Base-by-base conservation (phyloP, 371 early-diverging fungal species). In the Caulochytrium protostelioides region DNA sequence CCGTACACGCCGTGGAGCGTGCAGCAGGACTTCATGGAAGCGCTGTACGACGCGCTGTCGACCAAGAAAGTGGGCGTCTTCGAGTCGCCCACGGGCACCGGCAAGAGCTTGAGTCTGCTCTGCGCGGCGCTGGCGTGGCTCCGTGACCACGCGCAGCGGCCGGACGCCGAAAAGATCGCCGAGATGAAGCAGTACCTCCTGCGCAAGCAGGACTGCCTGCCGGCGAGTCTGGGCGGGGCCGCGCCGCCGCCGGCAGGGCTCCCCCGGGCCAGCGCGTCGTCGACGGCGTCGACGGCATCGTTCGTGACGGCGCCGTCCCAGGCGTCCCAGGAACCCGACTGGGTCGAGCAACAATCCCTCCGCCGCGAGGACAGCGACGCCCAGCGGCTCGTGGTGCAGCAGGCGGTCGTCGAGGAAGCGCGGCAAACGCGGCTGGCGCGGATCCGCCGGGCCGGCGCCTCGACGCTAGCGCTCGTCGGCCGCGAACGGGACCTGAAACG, bases 21-120 rank as follows among this genome's bases (percentile, higher is more conserved):
- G 30, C 90, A 89, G 46, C 43, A 62, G 30, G 65, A 75, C 3
- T 82, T 86, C 32, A 86, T 89, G 86, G 41, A 48, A 21, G 50
- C 54, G 47, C 52, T 84, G 17, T 83, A 76, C 46, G 52, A 64
- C 7, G 59, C 65, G 4, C 48, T 83, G 3, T 72, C 76, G 14
- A 38, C 59, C 15, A 53, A 65, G 3, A 69, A 79, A 35, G 63
- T 87, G 32, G 80, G 75, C 6, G 67, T 90, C 1, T 80, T 86
- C 37, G 85, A 87, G 47, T 74, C 73, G 16, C 91, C 91, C 4
- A 90, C 87, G 2, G 87, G 91, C 9, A 87, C 87, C 4, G 87
- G 86, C 19, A 86, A 89, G 57, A 77, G 83, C 10, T 62, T 90
- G 3, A 76, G 76, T 38, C 54, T 86, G 18, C 70, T 86, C 22